A percentile compares a stretch with the other conserved stretches of the same genome.
These are phyloP conservation scores for Tylopilus balloui DNA, from an alignment of 768 basidiomycete species.

Conservation along the genomic window DNA sequence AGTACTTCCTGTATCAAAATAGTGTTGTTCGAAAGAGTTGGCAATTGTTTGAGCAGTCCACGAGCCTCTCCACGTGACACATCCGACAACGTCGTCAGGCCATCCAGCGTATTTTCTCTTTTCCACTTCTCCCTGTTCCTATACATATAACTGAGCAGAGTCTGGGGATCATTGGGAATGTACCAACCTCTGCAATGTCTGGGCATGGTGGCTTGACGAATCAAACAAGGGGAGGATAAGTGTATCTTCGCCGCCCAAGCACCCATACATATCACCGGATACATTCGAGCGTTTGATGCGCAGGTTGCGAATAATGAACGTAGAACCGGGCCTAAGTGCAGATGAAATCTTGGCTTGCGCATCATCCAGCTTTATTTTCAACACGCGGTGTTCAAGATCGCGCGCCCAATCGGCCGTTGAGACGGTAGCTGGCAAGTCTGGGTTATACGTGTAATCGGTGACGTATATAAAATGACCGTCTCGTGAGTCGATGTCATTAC, in stretches of 20 bases:
- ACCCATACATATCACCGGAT: conserved; percentile 20
- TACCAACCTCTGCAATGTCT: conserved; percentile 23
- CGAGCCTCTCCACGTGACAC: conserved; percentile 3
- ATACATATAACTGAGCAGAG: neutral
- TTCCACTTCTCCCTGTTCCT: conserved; percentile 35
- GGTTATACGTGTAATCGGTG: conserved; percentile 61
- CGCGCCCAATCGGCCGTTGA: conserved; percentile 35
- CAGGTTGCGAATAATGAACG: conserved; percentile 48
- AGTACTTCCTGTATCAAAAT: conserved; percentile 38
- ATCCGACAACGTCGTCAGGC: neutral
- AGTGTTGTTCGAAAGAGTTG: conserved; percentile 2
- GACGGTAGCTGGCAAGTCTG: conserved; percentile 34
- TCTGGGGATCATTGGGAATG: neutral
- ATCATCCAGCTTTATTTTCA: conserved; percentile 51
- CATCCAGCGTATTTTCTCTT: conserved; percentile 18
- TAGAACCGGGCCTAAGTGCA: conserved; percentile 37
- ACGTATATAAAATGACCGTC: conserved; percentile 45
- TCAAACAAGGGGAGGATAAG: conserved; percentile 22
- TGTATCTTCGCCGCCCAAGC: conserved; percentile 26
- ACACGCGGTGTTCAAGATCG: conserved; percentile 46
- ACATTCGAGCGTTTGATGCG: conserved; percentile 34
- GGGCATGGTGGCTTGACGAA: conserved; percentile 9
- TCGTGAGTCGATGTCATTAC: conserved; percentile 32
- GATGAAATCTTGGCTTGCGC: conserved; percentile 40
- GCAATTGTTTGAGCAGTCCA: neutral